Evolutionary conservation across 1,284 basidiomycete genomes (phyloP).

Genomic region (Nidula niveotomentosa): DNA sequence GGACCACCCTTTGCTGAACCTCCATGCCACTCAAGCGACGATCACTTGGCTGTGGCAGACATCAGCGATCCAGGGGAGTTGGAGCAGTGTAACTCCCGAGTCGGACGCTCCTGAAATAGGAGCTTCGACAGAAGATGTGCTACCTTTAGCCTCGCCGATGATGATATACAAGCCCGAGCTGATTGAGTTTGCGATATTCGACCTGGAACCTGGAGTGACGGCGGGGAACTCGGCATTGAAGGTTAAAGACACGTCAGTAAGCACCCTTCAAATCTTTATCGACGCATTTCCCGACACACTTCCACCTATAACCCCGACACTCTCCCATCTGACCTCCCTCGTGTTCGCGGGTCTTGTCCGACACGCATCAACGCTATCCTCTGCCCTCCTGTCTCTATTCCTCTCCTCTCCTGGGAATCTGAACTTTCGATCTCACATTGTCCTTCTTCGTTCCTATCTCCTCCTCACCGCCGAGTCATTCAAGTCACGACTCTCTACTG

Average conservation of each 20-base stretch:
- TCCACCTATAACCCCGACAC: conserved; percentile 62
- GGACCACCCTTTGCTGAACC: conserved; percentile 50
- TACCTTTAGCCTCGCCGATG: neutral
- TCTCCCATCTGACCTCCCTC: conserved; percentile 55
- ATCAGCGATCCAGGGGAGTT: conserved; percentile 44
- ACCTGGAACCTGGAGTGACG: conserved; percentile 59
- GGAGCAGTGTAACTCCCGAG: conserved; percentile 20
- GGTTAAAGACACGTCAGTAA: conserved; percentile 23
- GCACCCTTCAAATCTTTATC: conserved; percentile 47
- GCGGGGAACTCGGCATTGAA: conserved; percentile 22
- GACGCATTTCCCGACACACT: conserved; percentile 53
- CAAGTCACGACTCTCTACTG: conserved; percentile 58
- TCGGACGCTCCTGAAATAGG: too few species aligned
- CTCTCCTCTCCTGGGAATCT: conserved; percentile 53
- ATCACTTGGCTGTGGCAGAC: conserved; percentile 70
- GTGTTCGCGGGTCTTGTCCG: conserved; percentile 56
- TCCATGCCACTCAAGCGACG: conserved; percentile 20
- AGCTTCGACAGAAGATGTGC: too few species aligned
- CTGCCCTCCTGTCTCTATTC: conserved; percentile 59
- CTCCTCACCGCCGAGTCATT: conserved; percentile 67
- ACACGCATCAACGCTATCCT: conserved; percentile 60
- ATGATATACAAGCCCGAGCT: conserved; percentile 33
- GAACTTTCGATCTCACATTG: conserved; percentile 61
- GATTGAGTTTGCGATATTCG: conserved; percentile 55
- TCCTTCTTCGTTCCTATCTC: conserved; percentile 67